Evolutionary conservation across 2,329 filamentous ascomycete genomes (phyloP).

Genomic region (Ceratocystiopsis minuta): DNA sequence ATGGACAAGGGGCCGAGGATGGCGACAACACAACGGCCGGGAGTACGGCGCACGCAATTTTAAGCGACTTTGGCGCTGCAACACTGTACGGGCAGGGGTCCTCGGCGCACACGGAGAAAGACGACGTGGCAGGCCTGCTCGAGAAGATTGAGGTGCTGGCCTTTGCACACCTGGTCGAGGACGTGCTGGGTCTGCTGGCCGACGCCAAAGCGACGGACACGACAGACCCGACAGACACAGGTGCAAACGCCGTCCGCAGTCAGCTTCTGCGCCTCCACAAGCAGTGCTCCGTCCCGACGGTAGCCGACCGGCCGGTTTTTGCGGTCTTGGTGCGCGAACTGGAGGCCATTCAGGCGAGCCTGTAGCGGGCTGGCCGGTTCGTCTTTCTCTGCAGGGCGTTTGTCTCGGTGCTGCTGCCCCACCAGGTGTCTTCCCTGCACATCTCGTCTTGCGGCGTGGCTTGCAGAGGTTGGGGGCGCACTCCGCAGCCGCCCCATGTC

Average conservation of each 20-base stretch:
- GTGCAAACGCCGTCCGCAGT: conserved; percentile 4
- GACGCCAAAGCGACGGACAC: background rate
- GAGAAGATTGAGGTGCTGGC: conserved; percentile 29
- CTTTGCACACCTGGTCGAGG: conserved; percentile 28
- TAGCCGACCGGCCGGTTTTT: conserved; percentile 17
- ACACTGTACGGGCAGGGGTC: conserved; percentile 21
- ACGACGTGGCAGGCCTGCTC: conserved; percentile 10
- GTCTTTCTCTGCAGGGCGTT: no score
- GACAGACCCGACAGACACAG: no score
- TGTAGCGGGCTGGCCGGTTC: no score
- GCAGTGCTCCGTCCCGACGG: conserved; percentile 12
- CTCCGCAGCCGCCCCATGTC: no score
- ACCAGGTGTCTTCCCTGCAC: no score
- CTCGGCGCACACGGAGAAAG: conserved; percentile 3
- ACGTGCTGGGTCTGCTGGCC: conserved; percentile 20
- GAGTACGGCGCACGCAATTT: conserved; percentile 22
- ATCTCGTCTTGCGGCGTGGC: no score
- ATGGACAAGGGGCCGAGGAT: background rate
- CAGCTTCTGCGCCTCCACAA: conserved; percentile 14
- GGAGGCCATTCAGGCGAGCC: background rate
- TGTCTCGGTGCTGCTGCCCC: no score
- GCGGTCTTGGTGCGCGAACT: conserved; percentile 13
- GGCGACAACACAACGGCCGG: conserved; percentile 5
- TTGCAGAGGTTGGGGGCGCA: no score
- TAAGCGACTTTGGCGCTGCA: conserved; percentile 30